Conservation (phyloP, 2,329 filamentous ascomycete species). For the Leptographium lundbergii region DNA sequence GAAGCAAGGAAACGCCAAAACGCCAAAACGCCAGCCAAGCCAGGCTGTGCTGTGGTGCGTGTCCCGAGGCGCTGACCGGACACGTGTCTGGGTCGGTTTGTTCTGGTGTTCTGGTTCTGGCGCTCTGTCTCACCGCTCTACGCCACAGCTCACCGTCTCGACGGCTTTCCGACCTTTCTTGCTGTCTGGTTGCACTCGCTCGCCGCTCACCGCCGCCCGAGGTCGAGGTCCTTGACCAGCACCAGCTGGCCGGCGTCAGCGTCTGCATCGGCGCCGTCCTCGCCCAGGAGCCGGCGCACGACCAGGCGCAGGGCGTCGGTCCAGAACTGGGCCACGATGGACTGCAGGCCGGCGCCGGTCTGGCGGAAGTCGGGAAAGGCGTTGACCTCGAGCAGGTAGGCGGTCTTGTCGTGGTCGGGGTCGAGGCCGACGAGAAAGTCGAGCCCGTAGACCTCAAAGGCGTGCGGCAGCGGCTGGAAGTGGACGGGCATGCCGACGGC, state of each 20-base stretch:
- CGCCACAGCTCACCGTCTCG: no score
- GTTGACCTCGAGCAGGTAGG: conserved; percentile 84
- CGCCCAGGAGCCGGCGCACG: conserved; percentile 43
- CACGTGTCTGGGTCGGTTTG: no score
- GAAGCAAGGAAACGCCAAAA: no score
- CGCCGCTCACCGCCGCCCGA: conserved; percentile 29
- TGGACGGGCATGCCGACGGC: conserved; percentile 74
- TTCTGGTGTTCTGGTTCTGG: no score
- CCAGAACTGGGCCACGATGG: conserved; percentile 65
- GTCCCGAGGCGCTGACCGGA: background rate
- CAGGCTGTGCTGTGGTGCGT: background rate
- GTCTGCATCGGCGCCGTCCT: background rate
- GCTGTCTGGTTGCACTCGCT: background rate
- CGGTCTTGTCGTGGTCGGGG: conserved; percentile 17
- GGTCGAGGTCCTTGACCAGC: conserved; percentile 37
- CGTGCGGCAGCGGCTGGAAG: conserved; percentile 80
- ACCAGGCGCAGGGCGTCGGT: conserved; percentile 56
- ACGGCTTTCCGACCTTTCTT: background rate
- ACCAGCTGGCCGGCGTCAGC: conserved; percentile 34
- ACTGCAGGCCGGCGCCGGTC: conserved; percentile 64
- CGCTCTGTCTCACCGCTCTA: no score
- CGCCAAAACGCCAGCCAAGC: background rate
- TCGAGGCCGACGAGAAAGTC: conserved; percentile 68
- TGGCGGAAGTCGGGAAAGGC: conserved; percentile 94
- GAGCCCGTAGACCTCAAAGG: conserved; percentile 83